These are phyloP conservation scores for Erodium moschatum DNA, from an alignment of 441 rosid genomes.

Conservation along the genomic window DNA sequence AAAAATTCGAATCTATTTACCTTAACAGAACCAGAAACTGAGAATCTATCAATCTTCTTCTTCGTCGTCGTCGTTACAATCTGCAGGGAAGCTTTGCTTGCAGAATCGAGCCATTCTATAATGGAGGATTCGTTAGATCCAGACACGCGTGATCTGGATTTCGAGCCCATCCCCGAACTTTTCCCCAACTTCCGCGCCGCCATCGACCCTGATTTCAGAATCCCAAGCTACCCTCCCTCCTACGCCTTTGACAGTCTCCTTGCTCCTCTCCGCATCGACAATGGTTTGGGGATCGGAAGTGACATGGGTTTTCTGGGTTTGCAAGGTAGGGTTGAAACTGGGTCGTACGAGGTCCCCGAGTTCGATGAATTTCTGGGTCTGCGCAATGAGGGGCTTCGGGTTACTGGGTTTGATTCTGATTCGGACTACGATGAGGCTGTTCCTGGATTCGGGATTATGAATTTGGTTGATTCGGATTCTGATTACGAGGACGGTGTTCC, in stretches of 20 bases:
- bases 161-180: not conserved
- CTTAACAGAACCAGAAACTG: not conserved
- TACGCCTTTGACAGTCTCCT: too few species aligned
- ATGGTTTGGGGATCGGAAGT: too few species aligned
- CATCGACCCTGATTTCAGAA: not conserved
- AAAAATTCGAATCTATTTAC: not conserved
- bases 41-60: not conserved
- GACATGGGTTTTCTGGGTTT: too few species aligned
- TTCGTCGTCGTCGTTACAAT: not conserved
- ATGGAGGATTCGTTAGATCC: not conserved
- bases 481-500: not conserved
- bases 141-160: not conserved
- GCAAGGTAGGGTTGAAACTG: too few species aligned
- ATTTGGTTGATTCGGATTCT: not conserved
- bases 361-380: slow-evolving; percentile 6
- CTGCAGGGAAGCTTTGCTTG: not conserved
- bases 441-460: not conserved
- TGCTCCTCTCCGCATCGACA: too few species aligned
- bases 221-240: not conserved
- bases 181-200: not conserved
- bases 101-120: not conserved
- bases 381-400: slow-evolving; percentile 17
- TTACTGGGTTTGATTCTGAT: slow-evolving; percentile 24
- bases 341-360: not conserved
- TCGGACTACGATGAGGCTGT: slow-evolving; percentile 14